Evolutionary conservation across 1,139 yeast genomes (phyloP).

Genomic region (Scheffersomyces parashehatae): DNA sequence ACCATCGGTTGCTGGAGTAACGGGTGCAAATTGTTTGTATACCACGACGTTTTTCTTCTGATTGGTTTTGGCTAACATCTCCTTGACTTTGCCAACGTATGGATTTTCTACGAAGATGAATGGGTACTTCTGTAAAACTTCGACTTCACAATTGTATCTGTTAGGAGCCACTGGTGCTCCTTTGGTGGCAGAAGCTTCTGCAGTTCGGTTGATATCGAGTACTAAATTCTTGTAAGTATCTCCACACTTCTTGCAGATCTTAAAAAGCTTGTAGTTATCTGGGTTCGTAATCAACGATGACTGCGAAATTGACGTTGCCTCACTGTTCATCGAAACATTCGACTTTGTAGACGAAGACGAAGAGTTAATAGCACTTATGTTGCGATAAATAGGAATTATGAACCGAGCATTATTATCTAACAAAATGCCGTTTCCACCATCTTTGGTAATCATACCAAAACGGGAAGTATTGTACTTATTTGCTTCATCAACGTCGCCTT

Average conservation of each 20-base stretch:
- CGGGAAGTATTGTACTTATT: conserved; percentile 10
- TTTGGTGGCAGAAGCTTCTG: conserved; percentile 6
- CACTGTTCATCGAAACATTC: background rate
- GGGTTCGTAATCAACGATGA: conserved; percentile 4
- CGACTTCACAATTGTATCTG: conserved; percentile 1
- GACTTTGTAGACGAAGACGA: background rate
- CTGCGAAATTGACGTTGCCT: conserved; percentile 6
- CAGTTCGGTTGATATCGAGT: conserved; percentile 25
- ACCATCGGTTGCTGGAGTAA: background rate
- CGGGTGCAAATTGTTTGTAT: background rate
- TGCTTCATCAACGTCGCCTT: conserved; percentile 12
- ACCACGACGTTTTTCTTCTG: conserved; percentile 4
- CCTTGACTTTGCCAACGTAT: conserved; percentile 17
- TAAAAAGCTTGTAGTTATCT: conserved; percentile 26
- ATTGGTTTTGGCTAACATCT: conserved; percentile 1
- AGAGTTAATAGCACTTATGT: conserved; percentile 14
- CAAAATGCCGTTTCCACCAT: conserved; percentile 21
- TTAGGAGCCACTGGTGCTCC: conserved; percentile 1
- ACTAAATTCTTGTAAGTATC: conserved; percentile 30
- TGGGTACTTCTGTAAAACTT: conserved; percentile 17
- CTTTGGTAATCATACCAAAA: conserved; percentile 11
- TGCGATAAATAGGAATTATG: conserved; percentile 35
- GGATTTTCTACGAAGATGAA: conserved; percentile 44
- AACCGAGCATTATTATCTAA: conserved; percentile 39
- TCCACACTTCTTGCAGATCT: conserved; percentile 43